A percentile compares a stretch with the other conserved stretches of the same genome.
phyloP scores from a whole-genome alignment of 1,284 basidiomycete genomes.

The Moesziomyces parantarcticus region DNA sequence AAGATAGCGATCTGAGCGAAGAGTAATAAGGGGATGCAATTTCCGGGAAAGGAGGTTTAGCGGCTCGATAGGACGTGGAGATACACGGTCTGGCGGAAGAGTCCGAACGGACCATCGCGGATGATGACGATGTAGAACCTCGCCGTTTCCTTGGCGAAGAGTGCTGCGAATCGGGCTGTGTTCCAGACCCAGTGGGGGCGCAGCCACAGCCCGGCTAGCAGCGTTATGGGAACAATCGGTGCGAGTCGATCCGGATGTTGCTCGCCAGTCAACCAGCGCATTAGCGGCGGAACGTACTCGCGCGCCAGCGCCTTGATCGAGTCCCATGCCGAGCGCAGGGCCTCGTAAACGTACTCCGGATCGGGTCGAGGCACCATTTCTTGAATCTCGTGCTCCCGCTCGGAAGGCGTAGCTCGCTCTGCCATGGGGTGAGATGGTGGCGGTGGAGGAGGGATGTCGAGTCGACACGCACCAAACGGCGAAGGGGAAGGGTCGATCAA shows the following conservation, averaged over 20 bases:
- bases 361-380: slow-evolving; percentile 6
- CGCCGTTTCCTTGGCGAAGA: not conserved
- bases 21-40: not conserved
- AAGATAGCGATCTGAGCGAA: slow-evolving; percentile 18
- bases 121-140: not conserved
- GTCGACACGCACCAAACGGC: not conserved
- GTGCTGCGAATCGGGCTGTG: not conserved
- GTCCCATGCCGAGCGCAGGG: slow-evolving; percentile 1
- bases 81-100: not conserved
- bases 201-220: not conserved
- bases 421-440: slow-evolving; percentile 1
- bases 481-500: not conserved
- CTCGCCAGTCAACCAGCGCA: not conserved
- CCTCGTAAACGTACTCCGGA: slow-evolving; percentile 5
- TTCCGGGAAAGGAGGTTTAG: not conserved
- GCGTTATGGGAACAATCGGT: not conserved
- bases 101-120: not conserved
- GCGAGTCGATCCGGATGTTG: not conserved
- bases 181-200: not conserved
- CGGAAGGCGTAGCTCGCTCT: too few species aligned
- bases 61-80: not conserved
- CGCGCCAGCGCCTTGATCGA: slow-evolving; percentile 10
- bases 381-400: not conserved
- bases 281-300: not conserved
- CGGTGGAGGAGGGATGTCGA: not conserved